These are phyloP conservation scores for Sungouiella blattae DNA, from an alignment of 805 yeast species.

Conservation along the genomic window DNA sequence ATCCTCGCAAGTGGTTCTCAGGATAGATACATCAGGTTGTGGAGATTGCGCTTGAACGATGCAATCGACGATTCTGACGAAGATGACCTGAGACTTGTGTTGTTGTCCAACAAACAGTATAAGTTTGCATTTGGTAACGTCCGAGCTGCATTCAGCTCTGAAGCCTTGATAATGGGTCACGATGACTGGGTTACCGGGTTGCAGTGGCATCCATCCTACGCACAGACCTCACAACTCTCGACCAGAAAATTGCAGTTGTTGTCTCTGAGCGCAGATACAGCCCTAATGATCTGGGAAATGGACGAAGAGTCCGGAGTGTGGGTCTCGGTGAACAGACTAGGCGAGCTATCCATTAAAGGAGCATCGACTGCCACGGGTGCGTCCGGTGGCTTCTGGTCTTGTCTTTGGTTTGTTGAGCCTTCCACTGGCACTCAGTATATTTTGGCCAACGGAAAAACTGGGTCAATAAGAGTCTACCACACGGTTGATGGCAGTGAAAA, in stretches of 20 bases:
- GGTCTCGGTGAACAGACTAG: conserved; percentile 77
- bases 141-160: conserved; percentile 66
- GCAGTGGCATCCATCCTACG: conserved; percentile 64
- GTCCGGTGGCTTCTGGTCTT: conserved; percentile 61
- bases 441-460: conserved; percentile 85
- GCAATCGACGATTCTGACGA: conserved; percentile 55
- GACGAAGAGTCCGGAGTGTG: conserved; percentile 85
- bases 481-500: conserved; percentile 18
- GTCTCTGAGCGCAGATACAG: conserved; percentile 90
- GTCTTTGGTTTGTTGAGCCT: conserved; percentile 58
- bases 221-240: background rate
- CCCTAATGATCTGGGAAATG: conserved; percentile 91
- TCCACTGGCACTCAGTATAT: conserved; percentile 40
- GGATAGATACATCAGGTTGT: conserved; percentile 85
- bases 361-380: conserved; percentile 98
- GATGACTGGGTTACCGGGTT: conserved; percentile 95
- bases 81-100: conserved; percentile 47
- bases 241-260: conserved; percentile 52
- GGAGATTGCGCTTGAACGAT: conserved; percentile 68
- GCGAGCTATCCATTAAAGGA: conserved; percentile 92
- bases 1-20: conserved; percentile 88
- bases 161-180: conserved; percentile 94
- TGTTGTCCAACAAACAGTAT: conserved; percentile 71
- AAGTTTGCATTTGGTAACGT: conserved; percentile 40
- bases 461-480: conserved; percentile 82